Percentiles rank a stretch among this genome's conserved stretches.
phyloP scores from a whole-genome alignment of 805 yeast genomes.

The Kuraishia piskuri region DNA sequence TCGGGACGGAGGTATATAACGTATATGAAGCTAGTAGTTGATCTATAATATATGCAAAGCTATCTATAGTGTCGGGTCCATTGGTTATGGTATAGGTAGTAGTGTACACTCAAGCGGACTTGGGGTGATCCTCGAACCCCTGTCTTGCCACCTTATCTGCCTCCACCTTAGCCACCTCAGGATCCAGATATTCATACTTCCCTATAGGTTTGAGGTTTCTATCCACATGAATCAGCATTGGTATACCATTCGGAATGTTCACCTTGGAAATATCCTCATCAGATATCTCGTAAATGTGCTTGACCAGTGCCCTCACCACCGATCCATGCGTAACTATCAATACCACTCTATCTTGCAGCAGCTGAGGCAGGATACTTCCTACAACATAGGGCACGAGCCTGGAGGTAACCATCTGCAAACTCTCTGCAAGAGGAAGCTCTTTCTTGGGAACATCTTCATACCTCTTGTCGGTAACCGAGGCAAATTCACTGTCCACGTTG shows the following conservation, averaged over 20 bases:
- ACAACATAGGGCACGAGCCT: constrained; percentile 57
- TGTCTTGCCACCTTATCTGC: constrained; percentile 76
- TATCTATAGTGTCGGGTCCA: too few species aligned
- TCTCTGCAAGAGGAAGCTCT: constrained; percentile 63
- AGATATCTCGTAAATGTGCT: constrained; percentile 54
- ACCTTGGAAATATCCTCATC: constrained; percentile 64
- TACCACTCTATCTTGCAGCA: constrained; percentile 36
- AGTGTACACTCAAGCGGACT: not conserved
- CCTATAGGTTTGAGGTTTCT: constrained; percentile 37
- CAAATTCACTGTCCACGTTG: constrained; percentile 28
- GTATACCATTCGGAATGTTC: constrained; percentile 81
- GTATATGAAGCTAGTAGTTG: too few species aligned
- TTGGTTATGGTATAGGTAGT: not conserved
- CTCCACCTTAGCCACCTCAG: constrained; percentile 69
- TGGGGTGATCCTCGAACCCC: constrained; percentile 34
- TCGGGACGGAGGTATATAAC: too few species aligned
- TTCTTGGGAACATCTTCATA: constrained; percentile 33
- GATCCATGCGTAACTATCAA: constrained; percentile 77
- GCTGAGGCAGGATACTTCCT: constrained; percentile 38
- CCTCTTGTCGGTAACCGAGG: constrained; percentile 29
- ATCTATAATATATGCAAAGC: not conserved
- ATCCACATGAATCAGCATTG: constrained; percentile 60
- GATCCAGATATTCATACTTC: constrained; percentile 66
- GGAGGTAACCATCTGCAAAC: constrained; percentile 61
- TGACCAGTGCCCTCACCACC: constrained; percentile 67